Conservation (phyloP, 2,329 filamentous ascomycete species). For the Pseudocercospora cruenta region DNA sequence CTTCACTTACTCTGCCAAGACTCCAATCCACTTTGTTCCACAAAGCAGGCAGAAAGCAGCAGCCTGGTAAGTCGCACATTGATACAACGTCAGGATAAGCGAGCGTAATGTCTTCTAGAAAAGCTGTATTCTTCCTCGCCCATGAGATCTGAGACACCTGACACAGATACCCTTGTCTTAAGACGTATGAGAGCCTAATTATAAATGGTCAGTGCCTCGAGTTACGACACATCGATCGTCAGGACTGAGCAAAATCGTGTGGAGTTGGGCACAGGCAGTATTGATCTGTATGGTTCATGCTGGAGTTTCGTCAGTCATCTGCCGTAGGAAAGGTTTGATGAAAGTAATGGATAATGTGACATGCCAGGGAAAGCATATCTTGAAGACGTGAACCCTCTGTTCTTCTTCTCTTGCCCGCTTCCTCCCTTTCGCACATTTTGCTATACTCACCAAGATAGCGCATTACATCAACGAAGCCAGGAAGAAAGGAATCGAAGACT, state of each 20-base stretch:
- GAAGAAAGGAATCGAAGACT: background rate
- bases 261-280: background rate
- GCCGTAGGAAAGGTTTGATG: background rate
- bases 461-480: background rate
- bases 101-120: background rate
- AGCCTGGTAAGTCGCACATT: background rate
- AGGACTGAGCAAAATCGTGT: background rate
- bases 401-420: background rate
- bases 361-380: background rate
- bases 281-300: background rate
- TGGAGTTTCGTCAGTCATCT: background rate
- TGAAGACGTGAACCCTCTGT: background rate
- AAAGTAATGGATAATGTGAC: background rate
- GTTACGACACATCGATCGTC: background rate
- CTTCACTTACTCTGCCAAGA: background rate
- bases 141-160: background rate
- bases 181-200: background rate
- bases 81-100: background rate
- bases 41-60: background rate
- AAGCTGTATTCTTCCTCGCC: background rate
- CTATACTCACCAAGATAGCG: background rate
- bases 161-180: slow-evolving; percentile 1
- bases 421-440: background rate
- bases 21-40: background rate
- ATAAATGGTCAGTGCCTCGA: background rate